Conservation (phyloP, 306 rosid genomes). For the Quercus robur region DNA sequence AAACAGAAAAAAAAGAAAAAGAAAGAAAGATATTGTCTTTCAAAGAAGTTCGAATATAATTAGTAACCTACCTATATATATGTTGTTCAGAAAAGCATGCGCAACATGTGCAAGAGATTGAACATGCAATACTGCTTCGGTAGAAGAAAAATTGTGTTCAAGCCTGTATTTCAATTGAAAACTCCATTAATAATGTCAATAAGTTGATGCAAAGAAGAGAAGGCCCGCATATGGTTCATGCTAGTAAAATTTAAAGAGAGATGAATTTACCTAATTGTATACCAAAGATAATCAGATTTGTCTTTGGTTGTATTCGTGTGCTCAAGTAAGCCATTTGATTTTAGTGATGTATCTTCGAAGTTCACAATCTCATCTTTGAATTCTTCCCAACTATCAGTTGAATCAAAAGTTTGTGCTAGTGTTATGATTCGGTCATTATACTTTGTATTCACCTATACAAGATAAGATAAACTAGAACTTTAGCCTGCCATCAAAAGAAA, state of each 20-base stretch:
- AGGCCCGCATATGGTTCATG: background rate
- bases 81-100: constrained; percentile 45
- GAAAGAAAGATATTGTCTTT: too few species aligned
- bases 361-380: constrained; percentile 46
- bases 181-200: background rate
- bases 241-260: background rate
- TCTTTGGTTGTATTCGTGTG: constrained; percentile 75
- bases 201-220: background rate
- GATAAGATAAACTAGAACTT: background rate
- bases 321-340: constrained; percentile 53
- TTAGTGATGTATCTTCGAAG: constrained; percentile 39
- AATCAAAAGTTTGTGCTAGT: constrained; percentile 36
- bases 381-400: constrained; percentile 47
- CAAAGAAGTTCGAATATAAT: too few species aligned
- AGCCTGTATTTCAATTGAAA: constrained; percentile 39
- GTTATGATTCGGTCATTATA: constrained; percentile 38
- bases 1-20: background rate
- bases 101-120: constrained; percentile 63
- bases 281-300: constrained; percentile 73
- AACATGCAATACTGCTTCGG: constrained; percentile 35
- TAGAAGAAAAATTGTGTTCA: constrained; percentile 49
- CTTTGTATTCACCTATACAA: constrained; percentile 33
- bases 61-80: constrained; percentile 33
- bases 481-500: background rate
- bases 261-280: constrained; percentile 44